Evolutionary conservation across 2,329 filamentous ascomycete species (phyloP), one percentile per base, ranked within the genome.

Genomic region (Alternaria triticina): DNA sequence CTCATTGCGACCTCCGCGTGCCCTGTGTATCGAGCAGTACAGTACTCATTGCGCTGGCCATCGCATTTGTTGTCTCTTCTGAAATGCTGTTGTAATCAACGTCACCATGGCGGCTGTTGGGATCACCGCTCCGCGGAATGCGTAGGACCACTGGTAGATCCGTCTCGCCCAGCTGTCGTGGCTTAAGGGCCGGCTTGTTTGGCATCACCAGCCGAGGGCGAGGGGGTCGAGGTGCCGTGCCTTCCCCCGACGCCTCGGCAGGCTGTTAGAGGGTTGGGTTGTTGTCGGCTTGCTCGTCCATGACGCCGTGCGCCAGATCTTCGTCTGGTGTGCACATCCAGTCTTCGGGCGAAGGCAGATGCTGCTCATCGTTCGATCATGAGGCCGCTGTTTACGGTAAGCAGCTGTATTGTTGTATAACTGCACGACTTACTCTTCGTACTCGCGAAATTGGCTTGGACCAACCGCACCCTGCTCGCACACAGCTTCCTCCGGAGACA

Each of bases 191-290:
- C 7, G 33, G 33, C 33, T 36, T 36, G 33, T 36, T 36, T 36
- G 15, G 33, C 15, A 36, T 36, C 8, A 36, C 33, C 33, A 36
- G 4, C 33, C 33, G 15, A 36, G 1, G 33, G 33, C 33, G 15
- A 36, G 33, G 33, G 33, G 33, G 0, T 0, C 15, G 33, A 1
- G 15, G 8, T 36, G 33, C 1, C 4, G 0, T 5, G 33, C 0
- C 33, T 36, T 36, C 2, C 33, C 3, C 15, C 8, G 7, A 6
- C 5, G 13, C 13, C 2, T 33, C 30, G 13, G 30, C 1, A 8
- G 7, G 6, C 30, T 15, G 0, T 0, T 33, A 6, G 30, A 15
- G 8, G 30, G 30, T 0, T 33, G 30, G 0, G 15, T n/a, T 0
- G 7, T 36, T 13, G 33, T n/a, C 8, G 33, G 33, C 33, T 36